Evolutionary conservation across 1,139 yeast species (phyloP), one percentile per base, ranked within the genome.

Genomic region (Pichia sp.): DNA sequence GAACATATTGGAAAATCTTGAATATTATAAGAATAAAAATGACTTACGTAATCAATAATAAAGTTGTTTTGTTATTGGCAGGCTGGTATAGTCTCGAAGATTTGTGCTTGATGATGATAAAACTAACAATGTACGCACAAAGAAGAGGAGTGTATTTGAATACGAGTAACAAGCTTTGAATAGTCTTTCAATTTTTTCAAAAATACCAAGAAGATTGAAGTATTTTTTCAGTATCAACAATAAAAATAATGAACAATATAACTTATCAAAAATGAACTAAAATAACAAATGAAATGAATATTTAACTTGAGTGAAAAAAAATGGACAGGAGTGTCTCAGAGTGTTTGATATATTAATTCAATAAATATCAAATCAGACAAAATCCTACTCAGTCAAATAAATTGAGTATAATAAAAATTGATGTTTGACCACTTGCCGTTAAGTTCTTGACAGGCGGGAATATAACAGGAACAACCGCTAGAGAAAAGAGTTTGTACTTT

Each of bases 361-460:
- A 56, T 56, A 56, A 56, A 56, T 56, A 56, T 51, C 58, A 51
- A 51, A 45, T 45, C 5, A 51, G 32, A 26, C 42, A 41, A 41
- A 50, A 36, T 36, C 40, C 40, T 36, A 11, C n/a, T 36, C 34
- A 34, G 40, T 11, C 2, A 46, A 26, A n/a, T 36, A 46, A 29
- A 13, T 5, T 7, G 23, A 45, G 49, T 45, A 50, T 50, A 50
- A 10, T 15, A 8, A 41, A 34, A 44, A 36, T 31, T 16, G 29
- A 29, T 43, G 30, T 11, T 26, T 45, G 49, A 50, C 44, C 15
- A 44, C 38, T 19, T 13, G 45, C n/a, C 40, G 40, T 15, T 47
- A 16, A 31, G 26, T 46, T 46, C 8, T 16, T 31, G 38, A 46
- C 26, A 46, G 29, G 38, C 26, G 26, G 41, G 49, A 32, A 46